Evolutionary conservation across 2,329 filamentous ascomycete genomes (phyloP), one percentile per base, ranked within the genome.

Genomic region (Claviceps citrina): DNA sequence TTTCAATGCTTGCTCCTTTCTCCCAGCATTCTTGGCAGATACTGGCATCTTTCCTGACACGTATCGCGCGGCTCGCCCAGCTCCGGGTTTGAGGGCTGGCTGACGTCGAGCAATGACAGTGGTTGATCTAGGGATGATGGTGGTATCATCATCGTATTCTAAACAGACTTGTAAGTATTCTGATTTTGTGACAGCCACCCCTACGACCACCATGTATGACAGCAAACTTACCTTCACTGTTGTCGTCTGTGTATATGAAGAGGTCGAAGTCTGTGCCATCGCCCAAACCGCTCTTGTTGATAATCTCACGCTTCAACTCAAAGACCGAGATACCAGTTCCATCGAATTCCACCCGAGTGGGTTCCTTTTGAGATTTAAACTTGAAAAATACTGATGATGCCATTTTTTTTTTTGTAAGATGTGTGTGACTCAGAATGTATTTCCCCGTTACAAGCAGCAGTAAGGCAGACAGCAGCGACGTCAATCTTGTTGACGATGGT

Each of bases 381-480:
- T 94, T 94, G 83, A 95, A 98, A 66, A 95, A 96, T 57, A 98
- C 91, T 50, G 87, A 96, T 42, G 91, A 94, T 59, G 85, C 77
- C 87, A 95, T 95, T 55, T n/a, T n/a, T n/a, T n/a, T n/a, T n/a
- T n/a, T 55, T 34, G 30, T 76, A 28, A 22, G n/a, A 36, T 66
- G 12, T 33, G 31, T 22, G 46, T 47, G 35, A 19, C 46, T 39
- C 31, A 27, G 19, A 19, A 10, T 40, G 43, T 25, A 36, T 12
- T 41, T 50, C 47, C 47, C 53, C 47, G 46, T 51, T 51, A 57
- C 49, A 48, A 44, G 45, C 42, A 46, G 49, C 38, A 16, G 27
- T 34, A 49, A 40, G 44, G 51, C 44, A 45, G 46, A 28, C 38
- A 39, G 33, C 12, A 28, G 31, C 8, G 41, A 40, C 36, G 47